These are phyloP conservation scores for Gracilaria domingensis DNA, from an alignment of 23 red algal species.

Conservation along the genomic window DNA sequence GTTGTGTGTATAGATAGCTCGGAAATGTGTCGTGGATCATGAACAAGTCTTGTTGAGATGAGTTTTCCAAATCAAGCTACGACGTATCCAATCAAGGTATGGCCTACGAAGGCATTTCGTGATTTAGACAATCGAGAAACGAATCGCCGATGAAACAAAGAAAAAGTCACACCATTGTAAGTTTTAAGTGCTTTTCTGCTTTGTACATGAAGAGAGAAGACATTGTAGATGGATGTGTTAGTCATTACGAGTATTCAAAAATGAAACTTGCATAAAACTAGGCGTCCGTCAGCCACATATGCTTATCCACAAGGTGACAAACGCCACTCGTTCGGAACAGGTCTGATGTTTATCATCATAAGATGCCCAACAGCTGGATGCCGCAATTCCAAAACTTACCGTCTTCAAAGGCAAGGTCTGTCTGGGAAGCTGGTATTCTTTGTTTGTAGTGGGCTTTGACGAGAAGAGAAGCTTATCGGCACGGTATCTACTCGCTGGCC, in stretches of 20 bases:
- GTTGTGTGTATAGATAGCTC: no score
- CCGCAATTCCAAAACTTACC: background rate
- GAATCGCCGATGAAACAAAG: no score
- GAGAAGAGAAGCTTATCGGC: background rate
- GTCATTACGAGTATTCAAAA: background rate
- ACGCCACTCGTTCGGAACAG: conserved; percentile 19
- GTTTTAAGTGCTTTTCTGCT: no score
- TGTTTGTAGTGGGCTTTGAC: background rate
- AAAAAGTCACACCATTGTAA: no score
- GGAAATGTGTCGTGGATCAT: no score
- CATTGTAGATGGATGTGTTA: background rate
- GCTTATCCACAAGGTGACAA: background rate
- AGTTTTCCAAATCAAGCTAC: no score
- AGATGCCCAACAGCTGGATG: background rate
- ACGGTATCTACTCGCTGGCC: background rate
- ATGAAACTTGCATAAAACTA: background rate
- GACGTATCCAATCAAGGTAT: no score
- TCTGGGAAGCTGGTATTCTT: background rate
- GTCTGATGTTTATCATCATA: conserved; percentile 13
- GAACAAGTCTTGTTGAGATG: no score
- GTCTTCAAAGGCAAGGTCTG: background rate
- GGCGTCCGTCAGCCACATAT: background rate
- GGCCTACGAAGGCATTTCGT: no score
- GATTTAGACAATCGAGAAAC: no score
- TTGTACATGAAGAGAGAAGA: no score